A percentile compares a stretch with the other conserved stretches of the same genome.
Conservation (phyloP, 441 rosid genomes). For the Corymbia citriodora region DNA sequence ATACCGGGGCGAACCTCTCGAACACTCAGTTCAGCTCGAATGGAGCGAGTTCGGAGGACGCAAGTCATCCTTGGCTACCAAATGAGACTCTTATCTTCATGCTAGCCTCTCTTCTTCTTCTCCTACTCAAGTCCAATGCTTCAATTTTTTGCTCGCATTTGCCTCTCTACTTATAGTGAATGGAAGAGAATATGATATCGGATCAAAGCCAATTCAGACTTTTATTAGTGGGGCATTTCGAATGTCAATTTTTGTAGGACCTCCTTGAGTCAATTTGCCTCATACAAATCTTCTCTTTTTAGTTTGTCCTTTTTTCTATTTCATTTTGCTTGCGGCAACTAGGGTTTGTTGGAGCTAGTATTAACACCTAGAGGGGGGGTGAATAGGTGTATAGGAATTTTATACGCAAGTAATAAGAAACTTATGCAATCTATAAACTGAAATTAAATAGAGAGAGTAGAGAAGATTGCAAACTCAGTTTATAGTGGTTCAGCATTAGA, state of each 20-base stretch:
- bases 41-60: background rate
- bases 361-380: too few species aligned
- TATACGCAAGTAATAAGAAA: too few species aligned
- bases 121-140: background rate
- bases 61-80: slow-evolving; percentile 5
- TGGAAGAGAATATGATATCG: background rate
- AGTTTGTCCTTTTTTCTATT: background rate
- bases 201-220: background rate
- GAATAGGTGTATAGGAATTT: too few species aligned
- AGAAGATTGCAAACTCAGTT: too few species aligned
- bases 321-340: background rate
- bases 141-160: background rate
- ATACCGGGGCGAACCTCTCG: background rate
- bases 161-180: background rate
- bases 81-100: background rate
- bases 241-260: background rate
- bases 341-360: too few species aligned
- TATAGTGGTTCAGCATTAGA: too few species aligned
- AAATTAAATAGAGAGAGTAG: too few species aligned
- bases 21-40: background rate
- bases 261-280: background rate
- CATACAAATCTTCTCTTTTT: background rate
- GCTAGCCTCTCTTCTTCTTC: slow-evolving; percentile 5
- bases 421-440: too few species aligned
- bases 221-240: background rate